Evolutionary conservation across 257 asterid species (phyloP).

Genomic region (Prunella vulgaris): DNA sequence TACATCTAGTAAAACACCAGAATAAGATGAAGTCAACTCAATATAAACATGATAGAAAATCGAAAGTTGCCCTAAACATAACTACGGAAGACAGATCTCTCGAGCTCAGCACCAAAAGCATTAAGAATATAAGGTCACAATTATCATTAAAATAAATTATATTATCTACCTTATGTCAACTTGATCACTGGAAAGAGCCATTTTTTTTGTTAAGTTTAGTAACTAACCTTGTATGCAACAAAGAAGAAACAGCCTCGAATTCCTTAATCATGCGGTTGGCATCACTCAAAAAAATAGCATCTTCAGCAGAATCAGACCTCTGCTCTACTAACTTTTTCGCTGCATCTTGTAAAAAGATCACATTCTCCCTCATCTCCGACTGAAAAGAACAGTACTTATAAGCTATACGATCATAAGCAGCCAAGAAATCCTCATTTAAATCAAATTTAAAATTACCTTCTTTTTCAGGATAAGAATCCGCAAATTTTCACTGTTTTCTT

Average conservation of each 20-base stretch:
- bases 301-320: constrained; percentile 18
- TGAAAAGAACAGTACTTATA: neutral
- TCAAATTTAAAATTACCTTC: constrained; percentile 31
- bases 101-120: neutral
- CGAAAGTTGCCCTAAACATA: neutral
- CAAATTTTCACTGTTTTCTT: neutral
- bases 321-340: neutral
- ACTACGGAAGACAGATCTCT: neutral
- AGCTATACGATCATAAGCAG: neutral
- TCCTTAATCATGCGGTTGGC: neutral
- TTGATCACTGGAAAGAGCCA: neutral
- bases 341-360: constrained; percentile 9
- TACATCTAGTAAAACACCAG: neutral
- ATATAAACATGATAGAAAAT: neutral
- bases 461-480: neutral
- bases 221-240: constrained; percentile 8
- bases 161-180: too few species aligned
- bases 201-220: neutral
- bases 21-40: neutral
- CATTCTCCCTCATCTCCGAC: constrained; percentile 26
- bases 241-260: neutral
- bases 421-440: neutral
- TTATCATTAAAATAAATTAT: neutral
- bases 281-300: neutral
- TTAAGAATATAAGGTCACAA: neutral